These are phyloP conservation scores for Pichia nanzhaoensis DNA, from an alignment of 805 yeast species.

Conservation along the genomic window DNA sequence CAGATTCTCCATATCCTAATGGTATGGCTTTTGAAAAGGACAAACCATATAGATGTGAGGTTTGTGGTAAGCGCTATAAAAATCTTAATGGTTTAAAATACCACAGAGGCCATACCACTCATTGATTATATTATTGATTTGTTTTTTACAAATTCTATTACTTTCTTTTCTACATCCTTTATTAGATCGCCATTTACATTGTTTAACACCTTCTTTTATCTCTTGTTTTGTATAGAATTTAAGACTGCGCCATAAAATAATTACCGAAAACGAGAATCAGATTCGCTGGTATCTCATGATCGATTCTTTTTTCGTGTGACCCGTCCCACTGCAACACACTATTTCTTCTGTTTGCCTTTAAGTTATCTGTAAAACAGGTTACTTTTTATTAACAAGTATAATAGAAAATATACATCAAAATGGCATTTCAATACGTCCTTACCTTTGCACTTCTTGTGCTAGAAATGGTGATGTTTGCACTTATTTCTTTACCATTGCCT, in stretches of 20 bases:
- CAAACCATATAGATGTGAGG: slow-evolving; percentile 97
- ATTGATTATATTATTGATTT: slow-evolving; percentile 34
- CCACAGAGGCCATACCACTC: slow-evolving; percentile 98
- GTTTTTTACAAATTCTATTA: not conserved
- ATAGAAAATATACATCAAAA: slow-evolving; percentile 3
- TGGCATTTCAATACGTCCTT: slow-evolving; percentile 29
- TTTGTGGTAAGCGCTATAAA: slow-evolving; percentile 95
- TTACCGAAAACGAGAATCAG: too few species aligned
- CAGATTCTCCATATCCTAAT: slow-evolving; percentile 83
- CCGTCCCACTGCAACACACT: too few species aligned
- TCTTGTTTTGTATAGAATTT: not conserved
- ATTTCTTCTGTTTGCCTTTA: too few species aligned
- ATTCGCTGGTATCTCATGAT: not conserved
- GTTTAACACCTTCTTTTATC: not conserved
- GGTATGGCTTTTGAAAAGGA: slow-evolving; percentile 95
- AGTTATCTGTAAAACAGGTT: too few species aligned
- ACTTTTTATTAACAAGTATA: too few species aligned
- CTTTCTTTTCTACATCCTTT: not conserved
- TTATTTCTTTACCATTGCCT: slow-evolving; percentile 84
- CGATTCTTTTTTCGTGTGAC: too few species aligned
- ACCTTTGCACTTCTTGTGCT: slow-evolving; percentile 67
- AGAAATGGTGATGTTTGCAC: slow-evolving; percentile 74
- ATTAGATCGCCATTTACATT: not conserved
- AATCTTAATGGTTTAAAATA: slow-evolving; percentile 93
- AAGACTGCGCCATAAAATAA: too few species aligned